Evolutionary conservation across 2,329 filamentous ascomycete genomes (phyloP), one percentile per base, ranked within the genome.

Genomic region (Calonectria fujianensis): DNA sequence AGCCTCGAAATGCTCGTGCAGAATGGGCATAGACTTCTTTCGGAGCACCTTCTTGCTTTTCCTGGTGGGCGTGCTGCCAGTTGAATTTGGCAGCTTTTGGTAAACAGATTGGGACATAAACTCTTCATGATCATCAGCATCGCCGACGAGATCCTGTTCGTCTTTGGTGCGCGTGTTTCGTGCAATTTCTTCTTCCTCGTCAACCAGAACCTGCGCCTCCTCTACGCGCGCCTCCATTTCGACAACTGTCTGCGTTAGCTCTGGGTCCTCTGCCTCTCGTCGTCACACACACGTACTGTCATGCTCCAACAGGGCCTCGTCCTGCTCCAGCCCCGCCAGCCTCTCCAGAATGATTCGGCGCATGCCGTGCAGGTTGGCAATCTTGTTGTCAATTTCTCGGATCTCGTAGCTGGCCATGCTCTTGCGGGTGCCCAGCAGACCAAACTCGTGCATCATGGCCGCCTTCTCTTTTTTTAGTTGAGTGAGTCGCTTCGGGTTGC

Each of bases 51-150:
- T 89, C 79, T 88, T 89, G 20, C 85, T 78, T 82, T 88, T 90
- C 63, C 83, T 82, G 10, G 89, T 83, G 1, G 90, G 87, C 2
- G 90, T 88, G 79, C 85, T 89, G 29, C 84, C 84, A 35, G 86
- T 82, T 13, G 90, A 87, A 13, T 87, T 86, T 1, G 96, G 95
- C 11, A 99, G 87, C 85, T 98, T 98, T 79, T 97, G 94, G 84
- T 98, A 99, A 79, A 99, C 95, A 16, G 96, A 98, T 84, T 98
- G 95, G 4, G 97, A 98, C 97, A 98, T 98, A 87, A 98, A 99
- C 1, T 89, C 90, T 31, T 82, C 77, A 51, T 89, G 86, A 45
- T 90, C 87, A 66, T 89, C 87, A 73, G 87, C 86, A 76, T 89
- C 89, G 45, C 87, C 87, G 31, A 88, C 88, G 10, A 89, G 82